Conservation (phyloP, 1,139 yeast species). For the Lipomyces yarrowii region DNA sequence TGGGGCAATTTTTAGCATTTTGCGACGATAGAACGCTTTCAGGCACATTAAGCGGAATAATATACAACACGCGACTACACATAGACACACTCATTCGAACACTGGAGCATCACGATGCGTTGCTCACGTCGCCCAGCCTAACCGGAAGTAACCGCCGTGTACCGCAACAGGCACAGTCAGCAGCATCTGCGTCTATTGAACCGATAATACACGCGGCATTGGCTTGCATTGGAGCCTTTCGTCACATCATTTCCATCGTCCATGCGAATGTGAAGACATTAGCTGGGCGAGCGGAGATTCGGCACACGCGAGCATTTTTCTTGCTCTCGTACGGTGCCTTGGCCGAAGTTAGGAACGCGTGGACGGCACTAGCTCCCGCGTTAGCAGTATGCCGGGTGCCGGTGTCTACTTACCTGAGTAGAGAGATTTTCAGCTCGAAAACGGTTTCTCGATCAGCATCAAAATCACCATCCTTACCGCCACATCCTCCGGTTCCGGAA, state of each 20-base stretch:
- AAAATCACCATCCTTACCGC: conserved; percentile 28
- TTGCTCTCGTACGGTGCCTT: conserved; percentile 73
- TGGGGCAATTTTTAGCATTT: conserved; percentile 66
- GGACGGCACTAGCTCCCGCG: conserved; percentile 54
- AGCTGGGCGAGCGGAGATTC: conserved; percentile 62
- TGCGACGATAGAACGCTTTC: conserved; percentile 66
- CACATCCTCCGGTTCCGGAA: conserved; percentile 6
- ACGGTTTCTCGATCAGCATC: conserved; percentile 5
- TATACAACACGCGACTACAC: conserved; percentile 60
- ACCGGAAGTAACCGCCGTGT: conserved; percentile 13
- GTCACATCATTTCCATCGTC: conserved; percentile 53
- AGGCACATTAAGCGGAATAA: conserved; percentile 57
- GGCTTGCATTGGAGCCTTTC: conserved; percentile 51
- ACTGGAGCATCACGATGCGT: conserved; percentile 50
- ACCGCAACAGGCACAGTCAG: conserved; percentile 5
- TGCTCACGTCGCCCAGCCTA: conserved; percentile 38
- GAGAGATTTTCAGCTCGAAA: not conserved
- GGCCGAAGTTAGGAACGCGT: conserved; percentile 74
- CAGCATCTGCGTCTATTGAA: conserved; percentile 23
- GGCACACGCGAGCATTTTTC: conserved; percentile 72
- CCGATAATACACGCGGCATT: conserved; percentile 44
- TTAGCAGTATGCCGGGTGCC: conserved; percentile 24
- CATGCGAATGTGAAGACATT: conserved; percentile 53
- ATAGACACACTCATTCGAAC: conserved; percentile 63
- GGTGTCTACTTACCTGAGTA: conserved; percentile 7